phyloP scores from a whole-genome alignment of 805 yeast species.

The Nakazawaea wickerhamii region DNA sequence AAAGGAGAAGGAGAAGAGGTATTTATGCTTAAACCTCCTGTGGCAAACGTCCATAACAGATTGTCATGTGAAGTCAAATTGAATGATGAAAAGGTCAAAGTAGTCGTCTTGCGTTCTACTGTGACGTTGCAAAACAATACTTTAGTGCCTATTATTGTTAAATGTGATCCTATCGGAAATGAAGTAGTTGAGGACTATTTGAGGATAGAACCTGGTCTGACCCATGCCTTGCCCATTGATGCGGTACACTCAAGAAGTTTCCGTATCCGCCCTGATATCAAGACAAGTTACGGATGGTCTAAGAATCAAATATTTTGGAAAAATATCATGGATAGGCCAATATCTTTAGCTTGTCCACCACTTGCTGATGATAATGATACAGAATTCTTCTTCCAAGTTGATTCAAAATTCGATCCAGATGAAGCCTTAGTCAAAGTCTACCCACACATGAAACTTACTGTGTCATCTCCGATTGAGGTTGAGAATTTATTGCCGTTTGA shows the following conservation, averaged over 20 bases:
- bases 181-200: slow-evolving; percentile 24
- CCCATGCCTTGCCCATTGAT: slow-evolving; percentile 70
- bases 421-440: slow-evolving; percentile 72
- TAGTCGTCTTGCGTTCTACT: slow-evolving; percentile 73
- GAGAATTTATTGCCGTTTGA: slow-evolving; percentile 85
- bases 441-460: slow-evolving; percentile 74
- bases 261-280: slow-evolving; percentile 55
- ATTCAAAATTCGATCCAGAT: slow-evolving; percentile 54
- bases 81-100: slow-evolving; percentile 73
- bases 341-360: slow-evolving; percentile 57
- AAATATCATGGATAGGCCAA: slow-evolving; percentile 41
- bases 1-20: slow-evolving; percentile 81
- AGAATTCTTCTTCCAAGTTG: slow-evolving; percentile 64
- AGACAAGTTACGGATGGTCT: slow-evolving; percentile 65
- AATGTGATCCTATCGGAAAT: slow-evolving; percentile 29
- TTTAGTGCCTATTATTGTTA: slow-evolving; percentile 46
- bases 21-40: slow-evolving; percentile 58
- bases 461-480: slow-evolving; percentile 82
- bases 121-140: slow-evolving; percentile 64
- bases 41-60: slow-evolving; percentile 55
- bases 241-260: slow-evolving; percentile 54
- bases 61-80: slow-evolving; percentile 66
- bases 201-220: slow-evolving; percentile 47
- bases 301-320: slow-evolving; percentile 60
- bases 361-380: slow-evolving; percentile 28